Percentiles rank a stretch among this genome's conserved stretches.
Conservation (phyloP, 2,329 filamentous ascomycete species). For the Neopestalotiopsis clavispora region DNA sequence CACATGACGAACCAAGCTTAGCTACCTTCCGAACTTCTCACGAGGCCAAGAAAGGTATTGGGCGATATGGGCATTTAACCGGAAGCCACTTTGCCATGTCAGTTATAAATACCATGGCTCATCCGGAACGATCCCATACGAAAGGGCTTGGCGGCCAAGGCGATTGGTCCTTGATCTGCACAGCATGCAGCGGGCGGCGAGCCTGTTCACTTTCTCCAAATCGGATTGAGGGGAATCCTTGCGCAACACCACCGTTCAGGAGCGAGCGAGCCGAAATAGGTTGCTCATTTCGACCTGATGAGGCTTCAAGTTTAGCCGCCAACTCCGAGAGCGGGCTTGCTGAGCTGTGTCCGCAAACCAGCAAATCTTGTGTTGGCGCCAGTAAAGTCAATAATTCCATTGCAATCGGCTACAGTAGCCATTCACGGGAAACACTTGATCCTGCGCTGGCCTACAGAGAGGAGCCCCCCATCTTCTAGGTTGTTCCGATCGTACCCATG, state of each 20-base stretch:
- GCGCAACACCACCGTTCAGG: background rate
- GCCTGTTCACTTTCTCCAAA: conserved; percentile 4
- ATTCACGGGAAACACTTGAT: background rate
- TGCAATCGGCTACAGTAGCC: background rate
- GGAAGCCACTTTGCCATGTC: background rate
- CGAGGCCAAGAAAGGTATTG: background rate
- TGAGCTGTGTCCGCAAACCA: background rate
- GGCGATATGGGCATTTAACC: conserved; percentile 10
- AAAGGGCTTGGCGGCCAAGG: background rate
- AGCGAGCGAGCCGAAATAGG: background rate
- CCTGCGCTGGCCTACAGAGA: background rate
- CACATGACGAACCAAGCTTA: too few relatives aligned
- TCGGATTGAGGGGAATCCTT: conserved; percentile 17
- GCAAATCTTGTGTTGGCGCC: background rate
- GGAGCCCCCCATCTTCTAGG: background rate
- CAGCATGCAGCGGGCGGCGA: background rate
- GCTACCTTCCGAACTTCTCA: background rate
- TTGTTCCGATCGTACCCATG: background rate
- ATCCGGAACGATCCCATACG: conserved; percentile 5
- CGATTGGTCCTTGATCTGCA: conserved; percentile 2
- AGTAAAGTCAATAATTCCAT: background rate
- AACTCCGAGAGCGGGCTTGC: background rate
- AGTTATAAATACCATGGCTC: background rate
- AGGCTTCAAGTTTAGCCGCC: conserved; percentile 15
- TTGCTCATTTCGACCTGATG: background rate